Evolutionary conservation across 2,329 filamentous ascomycete genomes (phyloP).

Genomic region (Diaporthe helianthi): DNA sequence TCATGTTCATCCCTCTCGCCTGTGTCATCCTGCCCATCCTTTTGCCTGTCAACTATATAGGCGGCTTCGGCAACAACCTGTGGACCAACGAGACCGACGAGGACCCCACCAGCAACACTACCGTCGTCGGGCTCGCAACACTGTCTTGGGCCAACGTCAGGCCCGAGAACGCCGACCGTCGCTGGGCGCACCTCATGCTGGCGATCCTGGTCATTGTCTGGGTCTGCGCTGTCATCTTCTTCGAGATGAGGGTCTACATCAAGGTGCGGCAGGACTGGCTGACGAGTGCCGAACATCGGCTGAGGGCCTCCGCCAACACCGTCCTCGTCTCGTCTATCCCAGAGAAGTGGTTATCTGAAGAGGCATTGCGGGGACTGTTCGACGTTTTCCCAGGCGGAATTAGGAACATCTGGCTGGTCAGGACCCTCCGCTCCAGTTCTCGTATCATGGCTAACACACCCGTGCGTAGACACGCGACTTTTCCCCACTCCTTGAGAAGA

Average conservation of each 20-base stretch:
- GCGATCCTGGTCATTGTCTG: conserved; percentile 80
- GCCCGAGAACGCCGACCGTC: conserved; percentile 68
- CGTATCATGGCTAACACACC: background rate
- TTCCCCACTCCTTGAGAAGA: conserved; percentile 82
- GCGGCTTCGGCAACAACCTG: conserved; percentile 63
- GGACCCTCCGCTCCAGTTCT: background rate
- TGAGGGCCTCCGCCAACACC: conserved; percentile 92
- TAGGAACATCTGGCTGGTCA: conserved; percentile 85
- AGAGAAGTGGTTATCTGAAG: conserved; percentile 84
- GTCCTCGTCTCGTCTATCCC: conserved; percentile 93
- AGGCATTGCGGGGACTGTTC: conserved; percentile 83
- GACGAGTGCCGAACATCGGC: conserved; percentile 91
- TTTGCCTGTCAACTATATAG: conserved; percentile 81
- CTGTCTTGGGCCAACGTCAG: conserved; percentile 89
- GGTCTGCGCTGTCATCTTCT: conserved; percentile 86
- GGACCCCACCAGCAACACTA: conserved; percentile 48
- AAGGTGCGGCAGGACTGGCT: conserved; percentile 93
- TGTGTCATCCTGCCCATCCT: conserved; percentile 82
- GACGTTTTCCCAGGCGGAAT: conserved; percentile 97
- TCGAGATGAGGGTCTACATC: conserved; percentile 86
- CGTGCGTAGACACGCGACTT: conserved; percentile 74
- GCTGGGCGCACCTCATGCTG: conserved; percentile 85
- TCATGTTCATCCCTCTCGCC: conserved; percentile 89
- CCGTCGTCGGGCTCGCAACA: conserved; percentile 71
- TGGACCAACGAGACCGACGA: conserved; percentile 46